Evolutionary conservation across 208 protist species (phyloP), one percentile per base, ranked within the genome.

Genomic region (Porcisia deanei): DNA sequence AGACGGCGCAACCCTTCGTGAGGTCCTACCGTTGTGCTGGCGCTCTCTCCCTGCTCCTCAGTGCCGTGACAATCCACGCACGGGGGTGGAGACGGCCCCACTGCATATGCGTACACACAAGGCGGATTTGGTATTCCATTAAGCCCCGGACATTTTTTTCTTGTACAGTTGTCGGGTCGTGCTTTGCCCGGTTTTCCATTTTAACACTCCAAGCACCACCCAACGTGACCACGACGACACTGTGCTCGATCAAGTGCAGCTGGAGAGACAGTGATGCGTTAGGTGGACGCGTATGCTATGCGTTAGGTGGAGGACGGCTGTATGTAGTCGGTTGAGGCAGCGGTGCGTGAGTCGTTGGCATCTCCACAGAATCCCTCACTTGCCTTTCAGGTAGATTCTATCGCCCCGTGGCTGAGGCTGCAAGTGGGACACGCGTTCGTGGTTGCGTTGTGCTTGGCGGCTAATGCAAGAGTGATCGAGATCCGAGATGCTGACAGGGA

Each of bases 401-500:
- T 58, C 0, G 65, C 78, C 25, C 79, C 79, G n/a, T 75, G 61
- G 53, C 18, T 83, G 69, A 25, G 49, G 61, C 66, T 79, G 47
- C 47, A 4, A 12, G 52, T 73, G 2, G 45, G 55, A 9, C 22
- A 9, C 6, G 41, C n/a, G 54, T 59, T 66, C 30, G 25, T 88
- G 41, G 47, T 58, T 0, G 76, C 82, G 34, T 30, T 90, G 16
- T 82, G 73, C 47, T 30, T 90, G 45, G 75, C 80, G 30, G 54
- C 76, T 3, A 79, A 77, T 53, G 80, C 75, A 5, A 57, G 75
- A 49, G 67, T 81, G 12, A 22, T 84, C 75, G 80, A 77, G 66
- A 77, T 84, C 43, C 71, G 79, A 22, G 65, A 61, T 14, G 30
- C 2, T 9, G 41, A 3, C 39, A 37, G 6, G 7, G 58, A 9